Evolutionary conservation across 768 basidiomycete species (phyloP).

Genomic region (Gautieria morchelliformis): DNA sequence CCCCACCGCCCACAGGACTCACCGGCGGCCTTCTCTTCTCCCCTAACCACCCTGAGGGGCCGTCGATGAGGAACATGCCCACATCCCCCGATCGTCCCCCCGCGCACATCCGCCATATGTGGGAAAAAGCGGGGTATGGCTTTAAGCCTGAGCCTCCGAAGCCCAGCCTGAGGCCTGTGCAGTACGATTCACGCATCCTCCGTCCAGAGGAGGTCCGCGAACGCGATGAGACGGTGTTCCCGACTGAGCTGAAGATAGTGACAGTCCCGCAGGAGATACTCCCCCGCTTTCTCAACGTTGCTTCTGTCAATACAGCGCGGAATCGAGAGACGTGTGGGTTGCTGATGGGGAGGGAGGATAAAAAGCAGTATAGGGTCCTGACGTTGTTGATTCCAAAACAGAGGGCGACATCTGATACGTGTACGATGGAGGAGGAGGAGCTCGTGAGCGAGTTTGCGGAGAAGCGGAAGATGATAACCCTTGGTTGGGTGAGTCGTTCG

Average conservation of each 20-base stretch:
- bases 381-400: slow-evolving; percentile 84
- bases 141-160: neutral
- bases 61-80: slow-evolving; percentile 2
- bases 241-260: slow-evolving; percentile 47
- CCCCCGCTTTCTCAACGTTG: slow-evolving; percentile 67
- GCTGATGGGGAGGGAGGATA: slow-evolving; percentile 58
- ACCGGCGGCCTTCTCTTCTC: slow-evolving; percentile 29
- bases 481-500: slow-evolving; percentile 70
- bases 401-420: slow-evolving; percentile 83
- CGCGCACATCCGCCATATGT: slow-evolving; percentile 2
- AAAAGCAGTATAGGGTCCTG: slow-evolving; percentile 60
- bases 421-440: slow-evolving; percentile 87
- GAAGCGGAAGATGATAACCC: slow-evolving; percentile 67
- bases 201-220: slow-evolving; percentile 1
- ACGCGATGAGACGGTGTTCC: slow-evolving; percentile 7
- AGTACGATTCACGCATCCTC: slow-evolving; percentile 8
- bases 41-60: slow-evolving; percentile 28
- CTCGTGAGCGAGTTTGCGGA: slow-evolving; percentile 80
- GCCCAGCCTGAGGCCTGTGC: slow-evolving; percentile 10
- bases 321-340: slow-evolving; percentile 86
- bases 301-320: slow-evolving; percentile 63
- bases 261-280: slow-evolving; percentile 64
- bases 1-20: slow-evolving; percentile 22
- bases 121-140: neutral
- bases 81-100: slow-evolving; percentile 4